phyloP scores from a whole-genome alignment of 371 early-diverging fungal genomes.

The Dichotomocladium elegans region DNA sequence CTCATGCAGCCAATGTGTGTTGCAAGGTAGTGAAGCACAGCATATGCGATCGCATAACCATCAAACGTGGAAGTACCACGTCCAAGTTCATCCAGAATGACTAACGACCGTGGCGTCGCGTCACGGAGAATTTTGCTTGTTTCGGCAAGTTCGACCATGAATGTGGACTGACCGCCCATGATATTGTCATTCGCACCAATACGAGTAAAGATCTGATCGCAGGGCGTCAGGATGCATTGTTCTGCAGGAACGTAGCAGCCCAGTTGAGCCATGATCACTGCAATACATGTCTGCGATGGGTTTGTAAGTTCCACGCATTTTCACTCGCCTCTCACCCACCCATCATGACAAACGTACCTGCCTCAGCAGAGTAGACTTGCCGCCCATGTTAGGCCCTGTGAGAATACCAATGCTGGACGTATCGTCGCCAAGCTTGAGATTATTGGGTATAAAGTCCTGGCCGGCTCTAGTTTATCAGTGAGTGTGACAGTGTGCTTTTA shows the following conservation, averaged over 20 bases:
- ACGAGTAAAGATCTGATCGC: constrained; percentile 96
- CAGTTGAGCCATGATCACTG: constrained; percentile 97
- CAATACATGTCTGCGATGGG: constrained; percentile 92
- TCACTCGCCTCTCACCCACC: background rate
- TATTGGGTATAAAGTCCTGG: constrained; percentile 93
- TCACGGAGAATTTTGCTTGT: constrained; percentile 92
- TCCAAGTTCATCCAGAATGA: constrained; percentile 99
- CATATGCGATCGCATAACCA: constrained; percentile 96
- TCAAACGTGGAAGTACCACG: constrained; percentile 99
- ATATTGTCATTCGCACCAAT: constrained; percentile 99
- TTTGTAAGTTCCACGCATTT: background rate
- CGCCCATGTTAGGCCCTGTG: constrained; percentile 98
- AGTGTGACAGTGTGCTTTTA: background rate
- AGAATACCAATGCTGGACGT: constrained; percentile 84
- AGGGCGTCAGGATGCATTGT: constrained; percentile 75
- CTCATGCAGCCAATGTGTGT: constrained; percentile 85
- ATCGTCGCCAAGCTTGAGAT: constrained; percentile 68
- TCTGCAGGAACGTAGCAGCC: constrained; percentile 96
- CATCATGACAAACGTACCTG: constrained; percentile 42
- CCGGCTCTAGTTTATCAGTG: constrained; percentile 32
- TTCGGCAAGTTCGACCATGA: constrained; percentile 98
- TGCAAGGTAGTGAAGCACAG: constrained; percentile 88
- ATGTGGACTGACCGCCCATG: constrained; percentile 97
- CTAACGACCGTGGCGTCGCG: constrained; percentile 92
- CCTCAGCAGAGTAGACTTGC: constrained; percentile 95